Percentiles rank a stretch among this genome's conserved stretches.
Conservation (phyloP, 2,329 filamentous ascomycete species). For the Lasiodiplodia gonubiensis region DNA sequence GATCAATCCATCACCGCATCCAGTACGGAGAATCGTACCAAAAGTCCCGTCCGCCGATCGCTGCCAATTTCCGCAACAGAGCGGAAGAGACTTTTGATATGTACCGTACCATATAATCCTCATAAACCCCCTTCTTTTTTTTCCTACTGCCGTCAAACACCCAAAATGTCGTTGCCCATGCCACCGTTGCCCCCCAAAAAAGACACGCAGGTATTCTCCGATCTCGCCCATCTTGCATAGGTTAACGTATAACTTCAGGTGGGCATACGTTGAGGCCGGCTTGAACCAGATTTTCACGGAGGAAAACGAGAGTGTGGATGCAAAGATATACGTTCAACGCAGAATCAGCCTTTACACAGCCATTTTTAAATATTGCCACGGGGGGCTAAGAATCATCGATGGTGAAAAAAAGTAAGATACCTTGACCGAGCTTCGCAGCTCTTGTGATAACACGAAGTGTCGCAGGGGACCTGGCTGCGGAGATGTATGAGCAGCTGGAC, state of each 20-base stretch:
- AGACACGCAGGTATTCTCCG: background rate
- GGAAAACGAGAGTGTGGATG: background rate
- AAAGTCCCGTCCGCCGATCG: too few species aligned
- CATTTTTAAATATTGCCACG: background rate
- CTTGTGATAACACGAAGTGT: background rate
- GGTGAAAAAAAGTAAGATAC: background rate
- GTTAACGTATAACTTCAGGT: background rate
- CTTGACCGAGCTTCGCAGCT: background rate
- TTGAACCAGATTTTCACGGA: background rate
- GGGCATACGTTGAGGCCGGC: background rate
- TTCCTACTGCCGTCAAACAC: background rate
- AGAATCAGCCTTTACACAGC: background rate
- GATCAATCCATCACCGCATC: too few species aligned
- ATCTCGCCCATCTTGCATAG: background rate
- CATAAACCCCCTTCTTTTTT: background rate
- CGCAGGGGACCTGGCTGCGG: background rate
- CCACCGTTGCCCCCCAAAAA: background rate
- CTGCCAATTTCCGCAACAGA: too few species aligned
- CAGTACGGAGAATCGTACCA: too few species aligned
- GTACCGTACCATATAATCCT: background rate
- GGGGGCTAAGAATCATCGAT: too few species aligned
- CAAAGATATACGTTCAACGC: background rate
- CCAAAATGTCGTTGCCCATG: background rate
- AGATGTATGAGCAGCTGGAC: background rate
- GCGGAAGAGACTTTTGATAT: too few species aligned